phyloP scores from a whole-genome alignment of 2,329 filamentous ascomycete species.

The Aspergillus vadensis region DNA sequence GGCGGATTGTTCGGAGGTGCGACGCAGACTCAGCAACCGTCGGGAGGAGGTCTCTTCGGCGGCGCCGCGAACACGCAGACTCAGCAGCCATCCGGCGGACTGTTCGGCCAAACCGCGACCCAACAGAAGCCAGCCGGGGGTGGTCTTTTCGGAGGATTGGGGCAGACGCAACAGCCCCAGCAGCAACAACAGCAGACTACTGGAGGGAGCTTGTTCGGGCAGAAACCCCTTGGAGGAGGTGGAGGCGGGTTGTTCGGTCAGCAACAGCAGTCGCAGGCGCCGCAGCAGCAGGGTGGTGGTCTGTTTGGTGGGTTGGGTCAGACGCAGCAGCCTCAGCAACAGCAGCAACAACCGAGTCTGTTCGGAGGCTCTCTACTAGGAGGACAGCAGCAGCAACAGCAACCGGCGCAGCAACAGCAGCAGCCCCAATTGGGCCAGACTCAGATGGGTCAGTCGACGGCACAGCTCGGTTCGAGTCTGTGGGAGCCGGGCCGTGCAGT shows the following conservation, averaged over 20 bases:
- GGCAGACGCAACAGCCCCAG: conserved; percentile 23
- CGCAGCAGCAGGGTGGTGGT: conserved; percentile 39
- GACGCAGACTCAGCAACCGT: conserved; percentile 35
- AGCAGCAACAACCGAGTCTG: conserved; percentile 35
- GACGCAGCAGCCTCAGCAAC: conserved; percentile 40
- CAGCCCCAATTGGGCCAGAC: conserved; percentile 32
- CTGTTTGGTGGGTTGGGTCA: conserved; percentile 45
- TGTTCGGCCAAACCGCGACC: conserved; percentile 36
- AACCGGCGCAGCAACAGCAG: conserved; percentile 31
- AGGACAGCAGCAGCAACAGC: conserved; percentile 29
- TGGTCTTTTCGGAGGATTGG: conserved; percentile 28
- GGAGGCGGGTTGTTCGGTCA: background rate
- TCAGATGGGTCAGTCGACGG: conserved; percentile 38
- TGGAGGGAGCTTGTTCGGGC: background rate
- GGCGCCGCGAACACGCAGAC: conserved; percentile 23
- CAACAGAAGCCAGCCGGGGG: conserved; percentile 31
- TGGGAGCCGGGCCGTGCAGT: conserved; percentile 48
- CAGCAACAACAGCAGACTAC: conserved; percentile 29
- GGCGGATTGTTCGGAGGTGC: conserved; percentile 30
- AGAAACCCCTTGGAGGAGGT: background rate
- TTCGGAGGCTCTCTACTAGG: conserved; percentile 33
- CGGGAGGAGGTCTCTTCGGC: conserved; percentile 29
- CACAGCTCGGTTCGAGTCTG: conserved; percentile 41
- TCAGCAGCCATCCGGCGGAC: conserved; percentile 35
- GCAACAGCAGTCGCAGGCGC: conserved; percentile 17